phyloP scores from a whole-genome alignment of 371 early-diverging fungal species.

The Mortierella sp. region DNA sequence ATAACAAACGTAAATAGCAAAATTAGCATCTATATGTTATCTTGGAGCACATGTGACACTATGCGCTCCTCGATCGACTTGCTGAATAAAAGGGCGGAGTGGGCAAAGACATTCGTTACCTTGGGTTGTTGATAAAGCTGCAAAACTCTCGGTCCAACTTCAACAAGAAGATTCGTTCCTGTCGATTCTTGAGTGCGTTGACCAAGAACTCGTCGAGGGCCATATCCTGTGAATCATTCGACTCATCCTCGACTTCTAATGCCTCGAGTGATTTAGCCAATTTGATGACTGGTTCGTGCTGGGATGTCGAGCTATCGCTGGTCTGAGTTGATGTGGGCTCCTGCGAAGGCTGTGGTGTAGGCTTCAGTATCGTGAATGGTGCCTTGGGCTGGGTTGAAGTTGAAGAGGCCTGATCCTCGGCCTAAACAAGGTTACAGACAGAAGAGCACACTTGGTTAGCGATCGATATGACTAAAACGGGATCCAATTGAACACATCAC shows the following conservation, averaged over 20 bases:
- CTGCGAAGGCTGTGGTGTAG: background rate
- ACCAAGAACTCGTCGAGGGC: constrained; percentile 74
- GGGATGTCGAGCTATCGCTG: background rate
- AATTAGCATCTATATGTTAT: background rate
- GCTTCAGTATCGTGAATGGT: constrained; percentile 33
- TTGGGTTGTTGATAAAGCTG: constrained; percentile 71
- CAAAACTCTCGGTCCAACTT: constrained; percentile 79
- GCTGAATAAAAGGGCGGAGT: background rate
- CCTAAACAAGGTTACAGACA: background rate
- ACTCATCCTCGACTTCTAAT: constrained; percentile 35
- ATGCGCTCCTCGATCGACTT: background rate
- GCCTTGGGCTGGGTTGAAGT: constrained; percentile 5
- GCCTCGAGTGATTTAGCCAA: constrained; percentile 25
- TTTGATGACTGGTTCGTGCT: constrained; percentile 11
- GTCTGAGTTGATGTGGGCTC: background rate
- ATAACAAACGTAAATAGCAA: background rate
- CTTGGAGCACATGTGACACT: background rate
- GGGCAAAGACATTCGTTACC: constrained; percentile 56
- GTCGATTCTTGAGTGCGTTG: constrained; percentile 77
- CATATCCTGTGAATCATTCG: constrained; percentile 25
- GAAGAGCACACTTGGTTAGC: background rate
- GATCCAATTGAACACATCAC: background rate
- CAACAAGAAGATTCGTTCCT: constrained; percentile 80
- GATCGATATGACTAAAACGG: background rate
- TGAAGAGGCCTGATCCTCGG: background rate